Evolutionary conservation across 306 rosid species (phyloP).

Genomic region (Gastrolobium villosum): DNA sequence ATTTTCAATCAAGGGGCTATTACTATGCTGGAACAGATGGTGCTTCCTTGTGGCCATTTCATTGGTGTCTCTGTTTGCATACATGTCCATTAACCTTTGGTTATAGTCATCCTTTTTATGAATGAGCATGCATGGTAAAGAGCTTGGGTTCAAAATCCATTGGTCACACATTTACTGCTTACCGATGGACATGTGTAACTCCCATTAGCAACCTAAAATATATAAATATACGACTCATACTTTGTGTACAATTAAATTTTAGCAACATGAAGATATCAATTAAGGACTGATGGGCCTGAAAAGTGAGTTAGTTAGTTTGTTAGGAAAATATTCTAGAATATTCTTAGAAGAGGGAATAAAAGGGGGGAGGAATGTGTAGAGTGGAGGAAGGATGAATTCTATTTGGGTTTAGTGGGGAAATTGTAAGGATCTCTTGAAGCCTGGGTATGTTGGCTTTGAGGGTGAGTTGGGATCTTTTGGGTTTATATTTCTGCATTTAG

Average conservation of each 20-base stretch:
- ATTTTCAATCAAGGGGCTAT: constrained; percentile 87
- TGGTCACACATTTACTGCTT: constrained; percentile 18
- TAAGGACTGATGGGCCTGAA: background rate
- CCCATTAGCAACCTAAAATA: constrained; percentile 30
- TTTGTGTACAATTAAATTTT: constrained; percentile 11
- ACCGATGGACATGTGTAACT: constrained; percentile 19
- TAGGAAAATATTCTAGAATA: too few relatives aligned
- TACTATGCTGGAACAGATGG: constrained; percentile 96
- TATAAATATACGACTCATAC: constrained; percentile 5
- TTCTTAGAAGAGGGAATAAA: too few relatives aligned
- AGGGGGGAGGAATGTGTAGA: too few relatives aligned
- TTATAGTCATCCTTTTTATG: constrained; percentile 17
- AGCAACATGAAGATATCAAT: constrained; percentile 1
- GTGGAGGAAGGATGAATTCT: too few relatives aligned
- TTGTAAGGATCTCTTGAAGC: too few relatives aligned
- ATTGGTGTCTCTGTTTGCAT: constrained; percentile 40
- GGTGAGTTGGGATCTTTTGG: too few relatives aligned
- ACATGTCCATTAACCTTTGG: constrained; percentile 28
- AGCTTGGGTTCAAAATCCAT: constrained; percentile 36
- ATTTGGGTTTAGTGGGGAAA: too few relatives aligned
- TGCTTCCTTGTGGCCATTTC: constrained; percentile 50
- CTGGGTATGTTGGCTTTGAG: too few relatives aligned
- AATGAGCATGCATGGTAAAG: constrained; percentile 27
- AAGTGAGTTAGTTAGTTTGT: too few relatives aligned
- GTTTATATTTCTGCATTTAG: too few relatives aligned